A percentile compares a stretch with the other conserved stretches of the same genome.
These are phyloP conservation scores for Eleusine indica DNA, from an alignment of 176 grass and related monocot genomes.

Conservation along the genomic window DNA sequence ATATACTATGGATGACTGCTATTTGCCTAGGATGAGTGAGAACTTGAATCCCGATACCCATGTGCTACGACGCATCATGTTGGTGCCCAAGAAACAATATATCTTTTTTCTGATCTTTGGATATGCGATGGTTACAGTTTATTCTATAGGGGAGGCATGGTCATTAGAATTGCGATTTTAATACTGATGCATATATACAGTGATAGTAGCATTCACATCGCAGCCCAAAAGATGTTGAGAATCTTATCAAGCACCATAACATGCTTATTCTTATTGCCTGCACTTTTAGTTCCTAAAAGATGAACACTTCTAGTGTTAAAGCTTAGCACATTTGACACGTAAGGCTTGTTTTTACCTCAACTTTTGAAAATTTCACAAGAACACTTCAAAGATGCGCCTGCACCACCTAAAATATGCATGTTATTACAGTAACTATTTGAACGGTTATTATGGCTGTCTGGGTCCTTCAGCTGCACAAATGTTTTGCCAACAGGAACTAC, in stretches of 20 bases:
- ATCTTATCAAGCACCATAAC: not conserved
- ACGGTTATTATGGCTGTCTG: constrained; percentile 12
- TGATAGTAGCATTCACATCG: too few relatives aligned
- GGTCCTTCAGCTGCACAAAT: not conserved
- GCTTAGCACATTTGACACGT: not conserved
- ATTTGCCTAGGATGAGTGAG: not conserved
- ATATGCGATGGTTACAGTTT: not conserved
- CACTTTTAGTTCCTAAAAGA: not conserved
- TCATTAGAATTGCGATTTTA: not conserved
- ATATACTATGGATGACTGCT: not conserved
- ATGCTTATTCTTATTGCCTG: not conserved
- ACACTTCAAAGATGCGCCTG: constrained; percentile 12
- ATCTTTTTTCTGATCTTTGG: not conserved
- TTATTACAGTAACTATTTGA: constrained; percentile 2
- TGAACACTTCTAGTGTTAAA: not conserved
- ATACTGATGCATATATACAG: not conserved
- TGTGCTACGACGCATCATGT: not conserved
- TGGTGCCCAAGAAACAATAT: not conserved
- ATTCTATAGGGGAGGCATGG: not conserved
- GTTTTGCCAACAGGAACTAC: constrained; percentile 60
- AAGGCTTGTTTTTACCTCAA: not conserved
- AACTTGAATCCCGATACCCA: not conserved
- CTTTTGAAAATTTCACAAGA: not conserved
- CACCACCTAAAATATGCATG: not conserved
- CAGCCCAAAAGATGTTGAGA: not conserved